Evolutionary conservation across 257 asterid species (phyloP).

Genomic region (Solanum bulbocastanum): DNA sequence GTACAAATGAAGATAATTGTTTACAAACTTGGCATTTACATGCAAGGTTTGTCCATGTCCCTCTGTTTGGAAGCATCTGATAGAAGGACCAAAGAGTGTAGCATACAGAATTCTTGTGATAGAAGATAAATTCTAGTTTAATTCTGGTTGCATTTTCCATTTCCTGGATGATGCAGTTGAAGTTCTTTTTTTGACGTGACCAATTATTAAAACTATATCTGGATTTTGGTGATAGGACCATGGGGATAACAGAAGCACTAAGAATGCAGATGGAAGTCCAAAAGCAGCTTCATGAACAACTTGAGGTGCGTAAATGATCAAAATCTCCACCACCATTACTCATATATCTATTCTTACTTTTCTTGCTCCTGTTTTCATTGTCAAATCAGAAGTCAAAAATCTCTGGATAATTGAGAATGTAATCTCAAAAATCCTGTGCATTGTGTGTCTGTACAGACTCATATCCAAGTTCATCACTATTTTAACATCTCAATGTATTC

Average conservation of each 20-base stretch:
- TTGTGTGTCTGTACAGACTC: not conserved
- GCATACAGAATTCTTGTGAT: not conserved
- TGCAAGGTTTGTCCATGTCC: not conserved
- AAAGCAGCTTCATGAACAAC: slow-evolving; percentile 89
- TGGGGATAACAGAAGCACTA: slow-evolving; percentile 76
- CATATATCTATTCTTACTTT: not conserved
- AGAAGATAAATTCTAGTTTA: not conserved
- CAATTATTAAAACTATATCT: not conserved
- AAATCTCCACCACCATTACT: not conserved
- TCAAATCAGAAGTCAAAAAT: not conserved
- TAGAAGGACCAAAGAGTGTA: not conserved
- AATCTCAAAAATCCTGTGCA: not conserved
- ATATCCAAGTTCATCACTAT: not conserved
- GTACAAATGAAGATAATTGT: not conserved
- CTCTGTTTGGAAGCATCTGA: not conserved
- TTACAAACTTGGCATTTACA: not conserved
- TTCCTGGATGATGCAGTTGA: not conserved
- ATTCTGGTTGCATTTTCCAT: not conserved
- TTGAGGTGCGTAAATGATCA: slow-evolving; percentile 45
- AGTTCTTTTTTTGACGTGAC: not conserved
- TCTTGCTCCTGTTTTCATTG: not conserved
- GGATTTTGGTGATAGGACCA: slow-evolving; percentile 37
- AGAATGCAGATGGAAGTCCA: slow-evolving; percentile 85
- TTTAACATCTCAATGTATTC: not conserved
- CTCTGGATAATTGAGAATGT: not conserved